These are phyloP conservation scores for Polysphondylium violaceum DNA, from an alignment of 78 protist genomes.

Conservation along the genomic window DNA sequence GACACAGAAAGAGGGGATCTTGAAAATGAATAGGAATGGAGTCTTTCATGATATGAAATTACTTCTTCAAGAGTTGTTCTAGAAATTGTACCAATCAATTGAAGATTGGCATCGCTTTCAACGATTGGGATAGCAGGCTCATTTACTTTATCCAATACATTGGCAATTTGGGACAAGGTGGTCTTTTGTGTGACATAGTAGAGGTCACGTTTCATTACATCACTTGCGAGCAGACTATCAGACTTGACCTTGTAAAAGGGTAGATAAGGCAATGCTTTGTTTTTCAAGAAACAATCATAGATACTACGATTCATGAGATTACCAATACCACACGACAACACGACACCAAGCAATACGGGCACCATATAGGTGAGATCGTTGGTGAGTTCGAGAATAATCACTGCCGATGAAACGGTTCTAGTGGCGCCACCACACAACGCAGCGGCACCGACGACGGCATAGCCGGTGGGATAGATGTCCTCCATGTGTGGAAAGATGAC, in stretches of 20 bases:
- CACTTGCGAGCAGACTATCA: constrained; percentile 16
- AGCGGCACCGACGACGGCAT: constrained; percentile 92
- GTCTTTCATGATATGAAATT: constrained; percentile 48
- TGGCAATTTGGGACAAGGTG: neutral
- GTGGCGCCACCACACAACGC: constrained; percentile 90
- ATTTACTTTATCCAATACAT: neutral
- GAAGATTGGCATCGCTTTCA: neutral
- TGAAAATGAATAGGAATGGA: constrained; percentile 27
- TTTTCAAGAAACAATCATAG: constrained; percentile 58
- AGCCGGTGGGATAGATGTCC: constrained; percentile 84
- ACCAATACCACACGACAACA: constrained; percentile 77
- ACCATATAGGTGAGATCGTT: constrained; percentile 83
- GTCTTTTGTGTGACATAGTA: constrained; percentile 40
- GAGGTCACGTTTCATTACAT: constrained; percentile 47
- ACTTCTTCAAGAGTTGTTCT: constrained; percentile 63
- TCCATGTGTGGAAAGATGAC: constrained; percentile 44
- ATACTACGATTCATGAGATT: constrained; percentile 57
- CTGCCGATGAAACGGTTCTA: constrained; percentile 81
- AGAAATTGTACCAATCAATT: constrained; percentile 61
- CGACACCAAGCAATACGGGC: constrained; percentile 86
- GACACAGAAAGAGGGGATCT: constrained; percentile 18
- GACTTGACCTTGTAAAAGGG: constrained; percentile 48
- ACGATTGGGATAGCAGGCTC: constrained; percentile 40
- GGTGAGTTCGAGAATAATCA: constrained; percentile 88
- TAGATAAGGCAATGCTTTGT: constrained; percentile 53